Percentiles rank a stretch among this genome's conserved stretches.
Conservation (phyloP, 1,139 yeast species). For the Suzukiozyma palmioleophila region DNA sequence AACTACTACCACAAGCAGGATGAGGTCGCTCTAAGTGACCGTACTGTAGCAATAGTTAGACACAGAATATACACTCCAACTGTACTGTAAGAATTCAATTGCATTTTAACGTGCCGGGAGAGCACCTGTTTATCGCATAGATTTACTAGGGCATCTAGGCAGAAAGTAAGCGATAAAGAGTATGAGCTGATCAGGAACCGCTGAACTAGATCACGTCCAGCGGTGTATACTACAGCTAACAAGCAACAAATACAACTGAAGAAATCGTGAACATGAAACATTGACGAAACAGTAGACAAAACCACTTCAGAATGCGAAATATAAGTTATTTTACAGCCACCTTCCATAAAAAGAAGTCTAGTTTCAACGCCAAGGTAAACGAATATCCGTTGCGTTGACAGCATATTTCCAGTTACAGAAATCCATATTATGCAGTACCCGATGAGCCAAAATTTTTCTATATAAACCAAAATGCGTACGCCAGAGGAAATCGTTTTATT, state of each 20-base stretch:
- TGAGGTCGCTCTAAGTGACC: background rate
- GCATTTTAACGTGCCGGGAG: no score
- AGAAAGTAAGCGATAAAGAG: slow-evolving; percentile 10
- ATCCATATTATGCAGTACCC: slow-evolving; percentile 7
- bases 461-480: background rate
- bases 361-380: no score
- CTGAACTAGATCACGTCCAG: slow-evolving; percentile 4
- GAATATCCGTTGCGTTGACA: slow-evolving; percentile 2
- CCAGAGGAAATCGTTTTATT: slow-evolving; percentile 16
- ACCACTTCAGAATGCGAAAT: background rate
- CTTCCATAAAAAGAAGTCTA: background rate
- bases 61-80: background rate
- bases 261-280: no score
- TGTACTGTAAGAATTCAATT: background rate
- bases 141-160: background rate
- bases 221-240: slow-evolving; percentile 29
- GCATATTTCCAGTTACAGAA: background rate
- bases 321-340: background rate
- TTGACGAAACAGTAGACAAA: no score
- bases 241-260: no score
- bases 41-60: background rate
- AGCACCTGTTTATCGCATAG: no score
- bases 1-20: no score
- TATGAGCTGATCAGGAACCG: slow-evolving; percentile 5
- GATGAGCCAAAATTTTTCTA: slow-evolving; percentile 10